Base-by-base conservation (phyloP, 2,329 filamentous ascomycete species). In the Penicillium sp. region DNA sequence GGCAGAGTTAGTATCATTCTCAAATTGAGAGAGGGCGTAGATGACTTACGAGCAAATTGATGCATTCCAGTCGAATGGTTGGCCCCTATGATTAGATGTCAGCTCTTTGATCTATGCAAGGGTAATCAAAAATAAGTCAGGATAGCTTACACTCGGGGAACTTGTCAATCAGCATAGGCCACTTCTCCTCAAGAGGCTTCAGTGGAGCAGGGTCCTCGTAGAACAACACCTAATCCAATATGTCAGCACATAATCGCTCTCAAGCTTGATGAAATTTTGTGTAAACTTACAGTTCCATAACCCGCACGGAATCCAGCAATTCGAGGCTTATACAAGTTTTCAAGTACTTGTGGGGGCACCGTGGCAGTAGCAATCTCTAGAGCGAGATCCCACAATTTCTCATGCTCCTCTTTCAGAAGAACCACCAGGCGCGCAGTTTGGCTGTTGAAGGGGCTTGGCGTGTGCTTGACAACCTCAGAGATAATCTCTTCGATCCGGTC, bases 371-470 rank as follows among this genome's bases (percentile, higher is more conserved):
- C 81, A 8, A 61, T 59, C 17, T 65, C 59, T 1, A 62, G 53
- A 62, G 87, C 84, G 64, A 91, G 83, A 75, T 91, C 87, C 92
- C 92, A 96, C 72, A 95, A 86, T 82, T 91, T 90, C 71, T 91
- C 87, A 82, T 96, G 92, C 77, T 96, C 90, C 66, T 85, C 86
- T 72, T 89, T 89, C 70, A 93, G 84, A 58, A 96, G 86, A 59
- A 96, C 84, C 50, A 95, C 84, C 61, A 89, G 80, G 62, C 93
- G 89, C 71, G 90, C 88, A 70, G 86, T 86, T 82, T 96, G 92
- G 42, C 86, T 89, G 86, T 96, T 96, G 88, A 94, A 96, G 68
- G 88, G 87, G 35, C 86, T 89, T 47, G 92, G 92, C 1, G 88
- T 83, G 75, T 91, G 83, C 59, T 85, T 82, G 67, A 93, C 79